Evolutionary conservation across 2,329 filamentous ascomycete genomes (phyloP).

Genomic region (Fusarium neocosmosporiellum): DNA sequence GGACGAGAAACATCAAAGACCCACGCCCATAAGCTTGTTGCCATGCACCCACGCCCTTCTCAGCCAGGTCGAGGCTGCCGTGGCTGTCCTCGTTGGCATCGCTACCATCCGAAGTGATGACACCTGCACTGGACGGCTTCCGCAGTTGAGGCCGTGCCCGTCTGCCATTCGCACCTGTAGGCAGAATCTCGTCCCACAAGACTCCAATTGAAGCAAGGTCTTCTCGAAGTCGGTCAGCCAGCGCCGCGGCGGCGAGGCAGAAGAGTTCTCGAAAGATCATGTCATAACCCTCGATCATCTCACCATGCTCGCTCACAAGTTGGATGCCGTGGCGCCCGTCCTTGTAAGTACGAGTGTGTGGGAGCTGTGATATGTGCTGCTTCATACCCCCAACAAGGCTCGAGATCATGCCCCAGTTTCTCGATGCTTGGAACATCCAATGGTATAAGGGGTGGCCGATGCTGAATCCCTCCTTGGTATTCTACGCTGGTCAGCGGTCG

Average conservation of each 20-base stretch:
- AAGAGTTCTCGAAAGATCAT: constrained; percentile 85
- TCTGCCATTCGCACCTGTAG: constrained; percentile 63
- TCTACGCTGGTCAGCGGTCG: constrained; percentile 40
- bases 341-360: constrained; percentile 41
- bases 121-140: constrained; percentile 28
- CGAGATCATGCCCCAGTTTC: constrained; percentile 78
- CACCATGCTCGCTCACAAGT: constrained; percentile 64
- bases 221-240: constrained; percentile 75
- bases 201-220: constrained; percentile 73
- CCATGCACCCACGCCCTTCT: constrained; percentile 52
- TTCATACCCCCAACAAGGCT: constrained; percentile 79
- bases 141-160: constrained; percentile 28
- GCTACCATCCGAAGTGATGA: constrained; percentile 14
- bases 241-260: constrained; percentile 79
- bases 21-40: constrained; percentile 70
- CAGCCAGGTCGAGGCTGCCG: constrained; percentile 50
- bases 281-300: constrained; percentile 76
- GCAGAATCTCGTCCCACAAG: constrained; percentile 80
- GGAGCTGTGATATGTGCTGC: constrained; percentile 70
- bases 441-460: constrained; percentile 83
- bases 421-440: constrained; percentile 86
- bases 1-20: constrained; percentile 84
- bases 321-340: constrained; percentile 49
- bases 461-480: constrained; percentile 77
- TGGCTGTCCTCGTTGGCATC: constrained; percentile 31